phyloP scores from a whole-genome alignment of 768 basidiomycete species.

The Chalciporus pseudorubinellus region DNA sequence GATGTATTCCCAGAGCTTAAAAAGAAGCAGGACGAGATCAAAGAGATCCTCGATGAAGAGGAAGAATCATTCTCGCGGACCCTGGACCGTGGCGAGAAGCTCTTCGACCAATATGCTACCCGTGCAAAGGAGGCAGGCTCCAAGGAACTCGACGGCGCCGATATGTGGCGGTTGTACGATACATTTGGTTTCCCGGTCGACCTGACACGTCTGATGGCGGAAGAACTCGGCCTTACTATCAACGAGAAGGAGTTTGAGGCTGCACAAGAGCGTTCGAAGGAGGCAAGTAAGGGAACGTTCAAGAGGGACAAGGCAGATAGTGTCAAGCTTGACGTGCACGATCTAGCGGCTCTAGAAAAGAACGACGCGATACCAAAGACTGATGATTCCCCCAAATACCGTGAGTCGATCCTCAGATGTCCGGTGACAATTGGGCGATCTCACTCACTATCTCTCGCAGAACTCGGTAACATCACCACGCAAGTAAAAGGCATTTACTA shows the following conservation, averaged over 20 bases:
- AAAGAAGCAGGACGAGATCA: slow-evolving; percentile 76
- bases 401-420: slow-evolving; percentile 43
- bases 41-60: slow-evolving; percentile 95
- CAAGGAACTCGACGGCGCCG: slow-evolving; percentile 77
- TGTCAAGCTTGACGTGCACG: slow-evolving; percentile 94
- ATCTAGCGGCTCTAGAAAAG: slow-evolving; percentile 82
- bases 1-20: slow-evolving; percentile 91
- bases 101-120: slow-evolving; percentile 86
- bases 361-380: slow-evolving; percentile 81
- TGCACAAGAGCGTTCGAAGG: slow-evolving; percentile 85
- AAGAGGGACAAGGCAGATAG: slow-evolving; percentile 67
- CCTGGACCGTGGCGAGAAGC: slow-evolving; percentile 91
- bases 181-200: slow-evolving; percentile 99
- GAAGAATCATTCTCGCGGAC: slow-evolving; percentile 98
- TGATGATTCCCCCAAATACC: slow-evolving; percentile 88
- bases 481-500: slow-evolving; percentile 83
- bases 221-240: slow-evolving; percentile 80
- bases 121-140: slow-evolving; percentile 60
- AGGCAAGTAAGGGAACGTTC: slow-evolving; percentile 81
- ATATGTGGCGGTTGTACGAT: slow-evolving; percentile 97
- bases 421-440: background rate
- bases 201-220: slow-evolving; percentile 94
- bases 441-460: slow-evolving; percentile 39
- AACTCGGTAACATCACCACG: slow-evolving; percentile 72
- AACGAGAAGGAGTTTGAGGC: slow-evolving; percentile 88